Evolutionary conservation across 805 yeast species (phyloP), one percentile per base, ranked within the genome.

Genomic region (Starmera caribaea): DNA sequence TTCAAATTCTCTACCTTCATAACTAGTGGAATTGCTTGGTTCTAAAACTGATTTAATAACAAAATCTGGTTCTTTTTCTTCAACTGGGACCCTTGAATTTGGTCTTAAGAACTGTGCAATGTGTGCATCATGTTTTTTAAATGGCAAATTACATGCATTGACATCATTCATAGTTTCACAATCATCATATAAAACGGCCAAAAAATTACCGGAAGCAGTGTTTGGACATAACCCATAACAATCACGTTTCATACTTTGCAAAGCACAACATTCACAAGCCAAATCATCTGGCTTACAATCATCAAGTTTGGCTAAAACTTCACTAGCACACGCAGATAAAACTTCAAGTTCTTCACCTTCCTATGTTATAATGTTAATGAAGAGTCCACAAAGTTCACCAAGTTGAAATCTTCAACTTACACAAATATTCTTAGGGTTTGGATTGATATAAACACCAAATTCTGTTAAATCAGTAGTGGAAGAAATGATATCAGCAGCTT

Each of bases 191-290:
- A 72, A 51, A 8, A 67, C 72, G 11, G 67, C 61, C 40, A 73
- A 54, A 44, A 70, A 69, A 45, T 66, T 68, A 15, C 69, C 68
- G 15, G 71, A 62, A 1, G 73, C 51, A 15, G 68, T 66, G 27
- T 68, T 68, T 16, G 73, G 73, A 49, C 77, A 73, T 43, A 73
- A 55, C 14, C 64, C 66, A 50, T 66, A 69, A 48, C 78, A 72
- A 32, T 61, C 62, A 36, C 57, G 57, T 31, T 63, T 59, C 57
- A 73, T 62, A 38, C 67, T 63, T 51, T 73, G 77, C 30, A 73
- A 58, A 9, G 78, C 76, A 53, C 77, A 71, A 45, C 79, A 73
- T 45, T 71, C 76, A 53, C 78, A 73, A 2, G 75, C 76, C 45
- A 70, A 56, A 54, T 73, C 78, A 48, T 69, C 69, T 5, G 76